Evolutionary conservation across 2,329 filamentous ascomycete species (phyloP).

Genomic region (Gliomastix tumulicola): DNA sequence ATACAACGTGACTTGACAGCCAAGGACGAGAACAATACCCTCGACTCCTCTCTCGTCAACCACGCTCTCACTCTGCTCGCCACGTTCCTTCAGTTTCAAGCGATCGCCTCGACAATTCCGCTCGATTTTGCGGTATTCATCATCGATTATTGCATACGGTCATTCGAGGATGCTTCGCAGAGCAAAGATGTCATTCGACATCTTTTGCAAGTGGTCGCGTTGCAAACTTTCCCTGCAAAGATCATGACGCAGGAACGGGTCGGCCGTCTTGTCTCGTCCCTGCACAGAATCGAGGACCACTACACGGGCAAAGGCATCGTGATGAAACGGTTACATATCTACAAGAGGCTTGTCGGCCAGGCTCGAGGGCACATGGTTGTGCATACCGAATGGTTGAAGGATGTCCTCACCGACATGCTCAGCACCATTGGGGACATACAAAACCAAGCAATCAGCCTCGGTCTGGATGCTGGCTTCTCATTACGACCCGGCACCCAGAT

Average conservation of each 20-base stretch:
- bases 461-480: slow-evolving; percentile 60
- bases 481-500: slow-evolving; percentile 64
- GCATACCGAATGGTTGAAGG: slow-evolving; percentile 72
- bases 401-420: slow-evolving; percentile 76
- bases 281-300: slow-evolving; percentile 67
- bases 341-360: slow-evolving; percentile 69
- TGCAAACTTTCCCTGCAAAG: slow-evolving; percentile 70
- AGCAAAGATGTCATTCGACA: slow-evolving; percentile 75
- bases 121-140: slow-evolving; percentile 76
- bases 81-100: slow-evolving; percentile 67
- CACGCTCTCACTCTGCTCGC: slow-evolving; percentile 73
- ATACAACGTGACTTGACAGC: slow-evolving; percentile 74
- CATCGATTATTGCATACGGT: slow-evolving; percentile 71
- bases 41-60: slow-evolving; percentile 64
- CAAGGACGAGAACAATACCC: slow-evolving; percentile 44
- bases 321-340: slow-evolving; percentile 70
- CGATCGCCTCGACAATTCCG: slow-evolving; percentile 63
- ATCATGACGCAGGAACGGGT: slow-evolving; percentile 68
- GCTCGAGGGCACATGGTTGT: slow-evolving; percentile 62
- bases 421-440: slow-evolving; percentile 73
- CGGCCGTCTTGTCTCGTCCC: slow-evolving; percentile 59
- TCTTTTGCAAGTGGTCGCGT: slow-evolving; percentile 72
- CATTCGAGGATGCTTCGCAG: slow-evolving; percentile 58
- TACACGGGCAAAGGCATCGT: slow-evolving; percentile 76
- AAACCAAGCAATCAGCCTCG: slow-evolving; percentile 65